A percentile compares a stretch with the other conserved stretches of the same genome.
Evolutionary conservation across 495 filamentous ascomycete genomes (phyloP).

Genomic region (Peziza echinospora): DNA sequence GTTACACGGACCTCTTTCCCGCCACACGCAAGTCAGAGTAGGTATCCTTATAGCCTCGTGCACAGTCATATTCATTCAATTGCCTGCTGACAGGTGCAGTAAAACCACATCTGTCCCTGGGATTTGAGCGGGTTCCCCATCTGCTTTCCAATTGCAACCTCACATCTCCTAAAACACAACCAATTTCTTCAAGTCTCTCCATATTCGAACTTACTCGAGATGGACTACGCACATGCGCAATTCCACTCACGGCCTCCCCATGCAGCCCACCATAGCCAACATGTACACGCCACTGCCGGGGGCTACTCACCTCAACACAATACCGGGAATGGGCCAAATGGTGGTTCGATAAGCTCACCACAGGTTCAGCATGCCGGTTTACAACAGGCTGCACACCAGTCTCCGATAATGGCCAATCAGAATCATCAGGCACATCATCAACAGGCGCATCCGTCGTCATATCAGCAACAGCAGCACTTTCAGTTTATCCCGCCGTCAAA

Average conservation of each 20-base stretch:
- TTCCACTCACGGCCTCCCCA: not conserved
- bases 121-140: too few relatives aligned
- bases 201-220: too few relatives aligned
- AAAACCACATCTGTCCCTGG: too few relatives aligned
- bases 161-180: too few relatives aligned
- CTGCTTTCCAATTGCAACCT: too few relatives aligned
- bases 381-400: constrained; percentile 17
- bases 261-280: not conserved
- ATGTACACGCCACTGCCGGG: constrained; percentile 1
- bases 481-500: not conserved
- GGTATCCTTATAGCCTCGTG: too few relatives aligned
- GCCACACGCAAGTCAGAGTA: too few relatives aligned
- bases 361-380: constrained; percentile 14
- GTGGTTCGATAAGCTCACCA: constrained; percentile 13
- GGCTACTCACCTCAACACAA: constrained; percentile 16
- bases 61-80: too few relatives aligned
- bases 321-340: constrained; percentile 10
- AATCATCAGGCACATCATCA: constrained; percentile 10
- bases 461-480: not conserved
- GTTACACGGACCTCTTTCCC: too few relatives aligned
- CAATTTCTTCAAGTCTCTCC: too few relatives aligned
- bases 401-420: constrained; percentile 9
- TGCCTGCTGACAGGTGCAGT: too few relatives aligned
- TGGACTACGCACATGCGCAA: not conserved
- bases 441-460: constrained; percentile 1